Percentiles rank a stretch among this genome's conserved stretches.
These are phyloP conservation scores for Periconia digitata DNA, from an alignment of 2,329 filamentous ascomycete species.

Conservation along the genomic window DNA sequence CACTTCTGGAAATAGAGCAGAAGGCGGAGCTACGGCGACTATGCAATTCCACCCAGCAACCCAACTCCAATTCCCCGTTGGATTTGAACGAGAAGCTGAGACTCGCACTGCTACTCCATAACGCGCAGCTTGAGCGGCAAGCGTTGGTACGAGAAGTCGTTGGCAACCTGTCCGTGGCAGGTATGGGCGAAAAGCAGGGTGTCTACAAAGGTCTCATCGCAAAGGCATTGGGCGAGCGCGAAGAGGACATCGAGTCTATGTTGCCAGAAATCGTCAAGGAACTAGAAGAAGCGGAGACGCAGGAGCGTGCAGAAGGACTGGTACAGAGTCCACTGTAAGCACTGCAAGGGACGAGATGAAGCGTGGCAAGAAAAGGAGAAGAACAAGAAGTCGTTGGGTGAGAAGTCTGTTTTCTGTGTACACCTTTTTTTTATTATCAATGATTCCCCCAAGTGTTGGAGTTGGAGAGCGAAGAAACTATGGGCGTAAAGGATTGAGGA, in stretches of 20 bases:
- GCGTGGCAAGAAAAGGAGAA: background rate
- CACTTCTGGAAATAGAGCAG: constrained; percentile 49
- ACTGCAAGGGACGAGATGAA: background rate
- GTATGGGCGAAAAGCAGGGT: constrained; percentile 71
- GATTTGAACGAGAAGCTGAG: constrained; percentile 55
- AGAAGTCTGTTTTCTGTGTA: constrained; percentile 1
- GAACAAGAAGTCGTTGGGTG: too few species aligned
- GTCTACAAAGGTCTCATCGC: constrained; percentile 71
- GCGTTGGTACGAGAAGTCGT: constrained; percentile 68
- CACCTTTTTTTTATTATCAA: background rate
- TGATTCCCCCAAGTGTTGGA: constrained; percentile 11
- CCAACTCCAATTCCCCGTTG: constrained; percentile 36
- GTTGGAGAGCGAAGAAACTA: too few species aligned
- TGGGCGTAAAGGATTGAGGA: too few species aligned
- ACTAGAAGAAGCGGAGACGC: constrained; percentile 51
- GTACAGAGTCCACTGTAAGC: constrained; percentile 34
- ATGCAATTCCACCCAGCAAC: constrained; percentile 22
- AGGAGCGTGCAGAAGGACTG: constrained; percentile 38
- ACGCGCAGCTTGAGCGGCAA: constrained; percentile 61
- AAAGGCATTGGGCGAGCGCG: constrained; percentile 67
- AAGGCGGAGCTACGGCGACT: constrained; percentile 40
- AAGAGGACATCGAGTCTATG: constrained; percentile 69
- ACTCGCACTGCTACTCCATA: constrained; percentile 60
- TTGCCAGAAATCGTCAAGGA: constrained; percentile 53
- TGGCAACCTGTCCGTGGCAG: constrained; percentile 66